Evolutionary conservation across 2,329 filamentous ascomycete species (phyloP).

Genomic region (Penicillium sp.): DNA sequence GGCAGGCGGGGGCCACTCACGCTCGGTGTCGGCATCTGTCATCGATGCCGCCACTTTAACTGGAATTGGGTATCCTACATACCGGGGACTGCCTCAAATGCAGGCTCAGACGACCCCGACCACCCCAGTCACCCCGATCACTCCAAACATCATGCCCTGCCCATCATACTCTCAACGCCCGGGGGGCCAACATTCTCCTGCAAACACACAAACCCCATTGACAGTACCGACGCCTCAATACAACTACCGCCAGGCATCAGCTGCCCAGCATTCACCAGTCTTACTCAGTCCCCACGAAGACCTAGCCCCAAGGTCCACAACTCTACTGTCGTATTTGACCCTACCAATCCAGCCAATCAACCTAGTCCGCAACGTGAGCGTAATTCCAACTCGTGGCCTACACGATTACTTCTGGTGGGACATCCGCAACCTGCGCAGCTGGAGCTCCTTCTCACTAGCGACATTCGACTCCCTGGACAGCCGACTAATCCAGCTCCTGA

Average conservation of each 20-base stretch:
- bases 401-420: conserved; percentile 94
- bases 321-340: conserved; percentile 68
- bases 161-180: conserved; percentile 27
- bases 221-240: conserved; percentile 25
- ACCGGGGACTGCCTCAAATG: conserved; percentile 56
- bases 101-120: conserved; percentile 37
- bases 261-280: conserved; percentile 21
- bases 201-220: conserved; percentile 30
- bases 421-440: conserved; percentile 73
- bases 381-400: conserved; percentile 56
- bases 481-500: conserved; percentile 62
- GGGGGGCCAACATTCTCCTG: conserved; percentile 30
- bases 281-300: conserved; percentile 22
- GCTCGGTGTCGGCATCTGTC: conserved; percentile 59
- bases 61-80: conserved; percentile 74
- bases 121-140: conserved; percentile 36
- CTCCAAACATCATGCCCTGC: conserved; percentile 31
- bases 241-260: conserved; percentile 18
- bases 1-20: conserved; percentile 37
- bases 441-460: conserved; percentile 67
- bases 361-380: conserved; percentile 69
- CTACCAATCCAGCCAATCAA: conserved; percentile 70
- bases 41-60: conserved; percentile 58
- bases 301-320: conserved; percentile 47
- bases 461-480: conserved; percentile 61